phyloP scores from a whole-genome alignment of 75 land plant genomes.

The Chamaecyparis obtusa region DNA sequence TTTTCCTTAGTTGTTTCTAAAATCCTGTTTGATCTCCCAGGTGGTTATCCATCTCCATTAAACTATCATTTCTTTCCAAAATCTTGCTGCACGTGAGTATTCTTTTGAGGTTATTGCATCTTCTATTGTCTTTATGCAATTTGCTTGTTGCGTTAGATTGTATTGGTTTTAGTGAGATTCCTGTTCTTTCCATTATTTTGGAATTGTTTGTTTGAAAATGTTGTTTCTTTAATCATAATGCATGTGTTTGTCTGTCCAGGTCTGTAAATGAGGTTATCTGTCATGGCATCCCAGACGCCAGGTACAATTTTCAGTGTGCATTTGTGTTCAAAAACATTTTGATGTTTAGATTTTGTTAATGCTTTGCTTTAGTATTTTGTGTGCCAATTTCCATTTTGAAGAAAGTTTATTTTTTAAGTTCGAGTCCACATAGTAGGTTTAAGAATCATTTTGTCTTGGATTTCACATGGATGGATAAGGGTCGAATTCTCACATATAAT shows the following conservation, averaged over 20 bases:
- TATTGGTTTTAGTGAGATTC: not conserved
- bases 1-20: not conserved
- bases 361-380: not conserved
- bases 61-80: constrained; percentile 98
- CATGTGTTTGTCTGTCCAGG: constrained; percentile 31
- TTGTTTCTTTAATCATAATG: not conserved
- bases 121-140: not conserved
- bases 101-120: constrained; percentile 3
- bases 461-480: not conserved
- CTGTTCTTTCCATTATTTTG: not conserved
- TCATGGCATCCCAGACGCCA: constrained; percentile 98
- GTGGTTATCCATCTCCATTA: constrained; percentile 96
- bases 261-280: constrained; percentile 98
- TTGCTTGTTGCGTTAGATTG: not conserved
- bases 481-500: not conserved
- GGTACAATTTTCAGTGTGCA: constrained; percentile 35
- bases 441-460: not conserved
- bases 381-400: not conserved
- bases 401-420: not conserved
- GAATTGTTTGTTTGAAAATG: not conserved
- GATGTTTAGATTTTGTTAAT: not conserved
- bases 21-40: constrained; percentile 32
- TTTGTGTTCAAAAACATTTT: not conserved
- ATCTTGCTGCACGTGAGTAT: constrained; percentile 99
- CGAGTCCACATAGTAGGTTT: not conserved